Evolutionary conservation across 1,284 basidiomycete species (phyloP), one percentile per base, ranked within the genome.

Genomic region (Psilocybe mexicana): DNA sequence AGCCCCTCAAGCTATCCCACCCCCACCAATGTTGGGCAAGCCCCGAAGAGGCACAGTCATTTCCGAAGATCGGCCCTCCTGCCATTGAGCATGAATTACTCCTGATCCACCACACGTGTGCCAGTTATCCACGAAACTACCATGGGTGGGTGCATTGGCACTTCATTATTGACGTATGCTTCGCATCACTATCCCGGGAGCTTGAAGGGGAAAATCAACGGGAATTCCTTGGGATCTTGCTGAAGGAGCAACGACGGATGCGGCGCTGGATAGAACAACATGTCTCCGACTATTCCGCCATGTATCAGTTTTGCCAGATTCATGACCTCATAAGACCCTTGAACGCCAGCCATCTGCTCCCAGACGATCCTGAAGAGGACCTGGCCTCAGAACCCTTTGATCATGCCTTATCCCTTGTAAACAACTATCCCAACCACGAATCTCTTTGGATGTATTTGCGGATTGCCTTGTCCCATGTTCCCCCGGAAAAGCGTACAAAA

Each of bases 41-140:
- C 28, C 60, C 67, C 50, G 66, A 63, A 62, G 67, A 68, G 62
- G 59, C 63, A 43, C 54, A 58, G 52, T 35, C 54, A 47, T 63
- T 70, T 62, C 72, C 72, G 52, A 65, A 66, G 56, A 67, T 78
- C 26, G 66, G 74, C 33, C 63, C 70, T 12, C 65, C 68, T 0
- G 64, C 62, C 18, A 64, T 84, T 46, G 65, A 65, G 43, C 59
- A 66, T 23, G 87, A 89, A 67, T 70, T 87, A 33, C 64, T 65
- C 1, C 61, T 83, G 49, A 69, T 77, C 18, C 69, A 74, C 38
- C 69, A 69, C 43, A 81, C 85, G 43, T 84, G 82, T 69, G 81
- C 84, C 63, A 65, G 75, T 5, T 86, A 88, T 65, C 82, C 84
- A 7, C 79, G 87, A 28, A 89, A 88, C 64, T 89, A 88, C 65